Evolutionary conservation across 176 grass and related monocot genomes (phyloP), one percentile per base, ranked within the genome.

Genomic region (Triticum timopheevii): DNA sequence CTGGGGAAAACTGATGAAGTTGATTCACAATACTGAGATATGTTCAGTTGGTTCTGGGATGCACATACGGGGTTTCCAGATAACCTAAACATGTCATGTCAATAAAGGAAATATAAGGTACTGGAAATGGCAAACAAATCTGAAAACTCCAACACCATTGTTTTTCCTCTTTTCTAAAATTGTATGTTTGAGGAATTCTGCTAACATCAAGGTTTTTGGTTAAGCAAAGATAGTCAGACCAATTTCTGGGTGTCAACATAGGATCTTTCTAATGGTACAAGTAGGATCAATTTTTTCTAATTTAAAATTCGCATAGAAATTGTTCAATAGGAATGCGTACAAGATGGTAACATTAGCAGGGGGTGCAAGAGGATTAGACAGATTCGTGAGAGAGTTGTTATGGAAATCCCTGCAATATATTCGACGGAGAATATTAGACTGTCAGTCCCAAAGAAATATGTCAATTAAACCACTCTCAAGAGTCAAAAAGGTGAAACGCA

Each of bases 291-390:
- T n/a, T 65, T 69, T 45, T 82, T 15, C 45, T 47, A 15, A 40
- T 63, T 65, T 19, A 25, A 25, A 75, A 28, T 82, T 27, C 83
- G 59, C 5, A 67, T 47, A 5, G 45, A 86, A 83, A 44, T 27
- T 52, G 30, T 15, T 65, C n/a, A 56, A 71, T 77, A 86, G 69
- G 84, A 85, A 77, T 50, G 19, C 93, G 73, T 92, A 95, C 93
- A 92, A n/a, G 65, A 95, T 88, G 44, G 93, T 95, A 61, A 95
- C 90, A 58, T 92, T 95, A 38, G 80, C 69, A 88, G 90, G 93
- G 31, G 90, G 90, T 15, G 22, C 81, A 82, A 92, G 88, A 78
- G 85, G 42, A 84, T 52, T 90, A 64, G 93, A 86, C 59, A 95
- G 13, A 83, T 86, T 90, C 20, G 83, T 68, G 42, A 95, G 88